Evolutionary conservation across 306 rosid species (phyloP), one percentile per base, ranked within the genome.

Genomic region (Echinosophora koreensis): DNA sequence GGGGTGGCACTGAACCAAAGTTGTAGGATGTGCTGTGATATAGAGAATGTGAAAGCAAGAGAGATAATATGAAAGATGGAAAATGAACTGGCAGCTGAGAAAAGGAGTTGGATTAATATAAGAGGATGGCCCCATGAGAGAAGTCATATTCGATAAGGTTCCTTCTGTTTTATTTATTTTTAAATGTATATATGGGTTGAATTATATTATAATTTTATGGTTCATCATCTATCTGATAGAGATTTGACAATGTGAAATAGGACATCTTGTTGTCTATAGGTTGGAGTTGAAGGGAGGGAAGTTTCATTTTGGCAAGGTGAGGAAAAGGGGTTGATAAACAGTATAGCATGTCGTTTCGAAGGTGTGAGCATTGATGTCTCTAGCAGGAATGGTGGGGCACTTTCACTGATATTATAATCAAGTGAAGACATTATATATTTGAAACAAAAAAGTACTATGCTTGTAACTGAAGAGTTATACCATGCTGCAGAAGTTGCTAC

Each of bases 91-190:
- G 86, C 80, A 82, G 73, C 85, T 82, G 79, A 80, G 87, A 73
- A 63, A 79, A 77, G 80, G 77, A 85, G 85, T 82, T 77, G 88
- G 77, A 81, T 85, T 82, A 85, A 87, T 85, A 85, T 80, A 82
- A 72, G 77, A 75, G 78, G 13, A 2, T 65, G 87, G 51, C 61
- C 83, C 86, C 79, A 79, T 49, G 82, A 80, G 57, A 77, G 85
- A 77, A 74, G 87, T 87, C 87, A 76, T 67, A 63, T 76, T 81
- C 86, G 82, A 66, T 78, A 62, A 84, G 69, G 37, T 69, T 73
- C 75, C 64, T 50, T 51, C 42, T 41, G 39, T 58, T 80, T 62
- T 42, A 5, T 59, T 34, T 34, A 12, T 46, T 67, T 22, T 5
- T 5, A 41, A 32, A 62, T 46, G 47, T 46, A 63, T 49, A 44